A percentile compares a stretch with the other conserved stretches of the same genome.
These are phyloP conservation scores for Cyclaneusma minus DNA, from an alignment of 2,329 filamentous ascomycete genomes.

Conservation along the genomic window DNA sequence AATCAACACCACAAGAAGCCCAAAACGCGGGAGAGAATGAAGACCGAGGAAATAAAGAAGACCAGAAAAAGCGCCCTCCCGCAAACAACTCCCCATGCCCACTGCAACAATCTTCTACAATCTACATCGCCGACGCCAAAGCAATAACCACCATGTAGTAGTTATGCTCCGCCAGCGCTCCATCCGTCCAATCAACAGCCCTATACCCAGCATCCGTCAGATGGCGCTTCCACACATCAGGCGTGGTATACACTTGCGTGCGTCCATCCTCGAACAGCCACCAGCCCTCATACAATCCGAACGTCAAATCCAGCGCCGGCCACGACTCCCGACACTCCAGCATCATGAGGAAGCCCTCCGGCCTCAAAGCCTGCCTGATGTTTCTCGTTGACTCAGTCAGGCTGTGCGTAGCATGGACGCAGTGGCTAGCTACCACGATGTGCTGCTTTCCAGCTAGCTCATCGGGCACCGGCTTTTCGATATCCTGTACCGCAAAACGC, in stretches of 20 bases:
- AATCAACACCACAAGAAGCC: no score
- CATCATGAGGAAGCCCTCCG: slow-evolving; percentile 10
- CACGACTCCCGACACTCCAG: slow-evolving; percentile 11
- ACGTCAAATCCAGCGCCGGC: slow-evolving; percentile 13
- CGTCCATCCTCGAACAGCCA: slow-evolving; percentile 15
- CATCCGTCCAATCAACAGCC: slow-evolving; percentile 3
- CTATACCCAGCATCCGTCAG: slow-evolving; percentile 4
- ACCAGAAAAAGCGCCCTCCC: no score
- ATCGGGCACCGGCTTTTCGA: slow-evolving; percentile 7
- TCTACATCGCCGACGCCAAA: no score
- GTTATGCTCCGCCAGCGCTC: no score
- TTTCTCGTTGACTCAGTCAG: slow-evolving; percentile 4
- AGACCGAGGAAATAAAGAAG: no score
- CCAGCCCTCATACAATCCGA: slow-evolving; percentile 16
- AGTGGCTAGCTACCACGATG: slow-evolving; percentile 10
- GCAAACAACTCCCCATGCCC: no score
- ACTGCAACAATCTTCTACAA: no score
- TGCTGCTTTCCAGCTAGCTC: slow-evolving; percentile 7
- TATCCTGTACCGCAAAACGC: slow-evolving; percentile 8
- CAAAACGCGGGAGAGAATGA: no score
- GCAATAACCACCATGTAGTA: no score
- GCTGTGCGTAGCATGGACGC: slow-evolving; percentile 12
- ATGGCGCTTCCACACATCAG: slow-evolving; percentile 4
- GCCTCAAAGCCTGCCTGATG: slow-evolving; percentile 6
- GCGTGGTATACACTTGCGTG: slow-evolving; percentile 7